These are phyloP conservation scores for Aegilops umbellulata DNA, from an alignment of 176 grass and related monocot species.

Conservation along the genomic window DNA sequence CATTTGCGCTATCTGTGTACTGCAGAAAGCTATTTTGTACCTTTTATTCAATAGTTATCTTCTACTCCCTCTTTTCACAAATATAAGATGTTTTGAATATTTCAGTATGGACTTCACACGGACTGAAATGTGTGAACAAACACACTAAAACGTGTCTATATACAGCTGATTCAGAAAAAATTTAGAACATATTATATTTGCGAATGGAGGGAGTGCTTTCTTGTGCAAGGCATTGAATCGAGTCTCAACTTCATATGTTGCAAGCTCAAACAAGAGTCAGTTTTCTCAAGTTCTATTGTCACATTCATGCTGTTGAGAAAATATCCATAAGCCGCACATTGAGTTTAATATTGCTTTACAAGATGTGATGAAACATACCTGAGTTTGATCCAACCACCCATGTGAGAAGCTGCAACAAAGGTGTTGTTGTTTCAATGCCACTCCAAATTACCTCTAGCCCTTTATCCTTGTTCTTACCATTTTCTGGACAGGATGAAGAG, in stretches of 20 bases:
- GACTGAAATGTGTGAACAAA: too few species aligned
- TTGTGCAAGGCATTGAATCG: neutral
- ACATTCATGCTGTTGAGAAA: neutral
- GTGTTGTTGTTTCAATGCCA: neutral
- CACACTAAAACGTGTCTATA: too few species aligned
- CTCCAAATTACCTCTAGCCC: neutral
- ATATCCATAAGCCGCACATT: neutral
- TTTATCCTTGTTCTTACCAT: neutral
- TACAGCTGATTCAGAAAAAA: too few species aligned
- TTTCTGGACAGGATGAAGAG: neutral
- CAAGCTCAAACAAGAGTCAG: neutral
- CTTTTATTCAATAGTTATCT: conserved; percentile 4
- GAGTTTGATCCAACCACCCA: neutral
- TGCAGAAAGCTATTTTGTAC: neutral
- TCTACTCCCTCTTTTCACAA: neutral
- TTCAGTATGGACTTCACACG: too few species aligned
- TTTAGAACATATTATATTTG: too few species aligned
- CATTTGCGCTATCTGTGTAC: neutral
- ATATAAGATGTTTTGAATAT: too few species aligned
- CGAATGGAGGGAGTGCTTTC: neutral
- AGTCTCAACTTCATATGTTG: neutral
- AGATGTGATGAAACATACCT: neutral
- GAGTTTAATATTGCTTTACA: neutral
- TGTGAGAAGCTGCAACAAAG: neutral
- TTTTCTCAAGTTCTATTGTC: neutral